Evolutionary conservation across 176 grass and related monocot species (phyloP), one percentile per base, ranked within the genome.

Genomic region (Eragrostis curvula): DNA sequence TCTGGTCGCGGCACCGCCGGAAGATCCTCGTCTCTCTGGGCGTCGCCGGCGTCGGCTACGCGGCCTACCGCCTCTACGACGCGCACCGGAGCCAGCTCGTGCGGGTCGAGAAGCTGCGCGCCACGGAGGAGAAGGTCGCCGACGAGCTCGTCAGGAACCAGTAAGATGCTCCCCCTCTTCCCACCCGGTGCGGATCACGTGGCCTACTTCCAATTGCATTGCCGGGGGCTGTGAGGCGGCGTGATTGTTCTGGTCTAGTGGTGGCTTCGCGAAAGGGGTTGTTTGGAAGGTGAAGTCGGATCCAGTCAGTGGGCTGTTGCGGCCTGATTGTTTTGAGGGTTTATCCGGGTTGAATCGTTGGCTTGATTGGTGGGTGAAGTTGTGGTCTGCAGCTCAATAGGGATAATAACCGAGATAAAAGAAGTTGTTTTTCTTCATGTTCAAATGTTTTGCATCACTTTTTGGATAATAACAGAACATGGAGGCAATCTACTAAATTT

Each of bases 1-100:
- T 90, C 74, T 90, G 79, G 88, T 67, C 51, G 74, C 79, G 88
- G 79, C 84, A 90, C 68, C 79, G 79, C 18, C 84, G 88, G 51
- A 90, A 86, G 88, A 46, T 90, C 44, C 68, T 90, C 15, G 30
- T 86, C 60, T 86, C 88, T 10, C 60, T 90, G 10, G 84, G 84
- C 42, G 73, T 83, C 42, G 88, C 79, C 40, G 74, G 84, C 2
- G 79, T 36, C 2, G 88, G 84, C 18, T 90, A 90, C 79, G 84
- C 83, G 0, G 88, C 84, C 30, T 86, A 90, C 79, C 84, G 84
- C 51, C 17, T 79, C 67, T 90, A 86, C 61, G 79, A 49, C 12
- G 47, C 47, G 12, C 47, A 49, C 47, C 47, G 47, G 7, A 49
- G 12, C 47, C 12, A 49, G 47, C 12, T 49, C 47, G 47, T 49